Base-by-base conservation (phyloP, 1,284 basidiomycete genomes). In the Meripilus lineatus region DNA sequence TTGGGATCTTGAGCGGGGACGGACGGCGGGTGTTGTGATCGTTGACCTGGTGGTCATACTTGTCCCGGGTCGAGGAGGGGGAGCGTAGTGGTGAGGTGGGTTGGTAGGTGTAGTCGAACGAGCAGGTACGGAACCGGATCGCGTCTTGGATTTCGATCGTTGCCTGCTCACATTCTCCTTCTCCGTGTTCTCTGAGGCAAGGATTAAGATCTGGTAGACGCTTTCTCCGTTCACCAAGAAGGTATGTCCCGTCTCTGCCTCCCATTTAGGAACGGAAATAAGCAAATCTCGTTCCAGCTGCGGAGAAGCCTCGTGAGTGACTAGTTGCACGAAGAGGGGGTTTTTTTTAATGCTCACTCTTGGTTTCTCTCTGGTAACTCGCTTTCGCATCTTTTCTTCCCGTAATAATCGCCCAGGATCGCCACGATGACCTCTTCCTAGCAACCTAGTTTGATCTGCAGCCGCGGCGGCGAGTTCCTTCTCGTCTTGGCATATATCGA, bases 341-440 rank as follows among this genome's bases (percentile, higher is more conserved):
- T 30, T 10, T 10, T 30, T 8, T 10, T 8, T 10, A 5, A 42
- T n/a, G 61, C 84, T 49, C 57, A 95, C 93, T 59, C 89, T 81
- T 20, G 95, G 95, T 63, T 97, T 98, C 67, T 96, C 86, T 60
- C 91, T 88, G 50, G 78, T 78, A n/a, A 99, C 92, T 10, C 94
- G 74, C 66, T 97, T 99, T 42, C 95, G 77, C 85, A 96, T 93
- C 76, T 96, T 97, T 69, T 98, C 95, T 66, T 99, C 95, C 38
- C 91, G 75, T 38, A 99, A 67, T 38, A 99, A 65, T 49, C 79
- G 72, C 41, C 78, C 89, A 45, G 77, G 89, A 74, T 84, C 87
- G n/a, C n/a, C n/a, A 45, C 91, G 73, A 18, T 80, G 68, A n/a
- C 88, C 89, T 54, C 89, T 74, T 13, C 86, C 87, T 4, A 87